Conservation (phyloP, 306 rosid species). For the Cajanus cajan region DNA sequence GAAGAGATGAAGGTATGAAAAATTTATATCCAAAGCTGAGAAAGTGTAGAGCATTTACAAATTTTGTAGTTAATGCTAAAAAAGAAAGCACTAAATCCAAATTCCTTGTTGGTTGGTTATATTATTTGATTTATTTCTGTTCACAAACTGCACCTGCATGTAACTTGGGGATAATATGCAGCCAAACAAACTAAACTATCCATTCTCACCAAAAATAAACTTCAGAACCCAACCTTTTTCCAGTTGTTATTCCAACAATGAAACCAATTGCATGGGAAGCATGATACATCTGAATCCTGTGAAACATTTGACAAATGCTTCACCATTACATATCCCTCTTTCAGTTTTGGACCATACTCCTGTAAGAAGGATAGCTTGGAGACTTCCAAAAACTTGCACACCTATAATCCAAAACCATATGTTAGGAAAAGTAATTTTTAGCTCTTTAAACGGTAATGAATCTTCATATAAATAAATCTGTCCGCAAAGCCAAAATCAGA, state of each 20-base stretch:
- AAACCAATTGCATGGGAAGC: conserved; percentile 71
- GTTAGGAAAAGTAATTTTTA: neutral
- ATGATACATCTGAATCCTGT: conserved; percentile 56
- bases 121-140: conserved; percentile 26
- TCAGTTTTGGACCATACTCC: conserved; percentile 93
- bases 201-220: neutral
- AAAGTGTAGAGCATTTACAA: conserved; percentile 2
- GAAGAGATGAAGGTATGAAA: neutral
- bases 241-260: conserved; percentile 73
- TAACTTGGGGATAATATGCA: conserved; percentile 1
- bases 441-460: conserved; percentile 17
- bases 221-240: conserved; percentile 67
- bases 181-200: conserved; percentile 23
- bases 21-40: conserved; percentile 4
- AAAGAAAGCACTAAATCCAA: conserved; percentile 12
- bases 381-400: conserved; percentile 98
- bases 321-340: conserved; percentile 84
- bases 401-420: conserved; percentile 49
- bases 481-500: neutral
- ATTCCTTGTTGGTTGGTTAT: neutral
- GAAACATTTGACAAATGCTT: conserved; percentile 74
- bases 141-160: neutral
- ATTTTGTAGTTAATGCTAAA: conserved; percentile 20
- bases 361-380: conserved; percentile 87
- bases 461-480: conserved; percentile 7